These are phyloP conservation scores for Thelonectria discophora DNA, from an alignment of 2,329 filamentous ascomycete species.

Conservation along the genomic window DNA sequence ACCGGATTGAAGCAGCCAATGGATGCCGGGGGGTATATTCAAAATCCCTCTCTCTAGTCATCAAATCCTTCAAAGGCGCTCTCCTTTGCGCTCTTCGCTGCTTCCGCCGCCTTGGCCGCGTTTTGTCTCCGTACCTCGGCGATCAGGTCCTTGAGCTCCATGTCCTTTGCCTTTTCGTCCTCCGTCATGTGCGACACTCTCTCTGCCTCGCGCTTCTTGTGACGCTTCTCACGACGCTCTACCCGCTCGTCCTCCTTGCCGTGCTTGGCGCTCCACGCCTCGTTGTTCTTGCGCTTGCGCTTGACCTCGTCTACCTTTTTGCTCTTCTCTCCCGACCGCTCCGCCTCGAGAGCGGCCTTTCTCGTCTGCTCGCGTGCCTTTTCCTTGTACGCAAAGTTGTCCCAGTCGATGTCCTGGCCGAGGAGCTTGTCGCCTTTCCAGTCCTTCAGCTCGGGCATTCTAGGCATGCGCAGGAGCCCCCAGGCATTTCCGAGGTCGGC, in stretches of 20 bases:
- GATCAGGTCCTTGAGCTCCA: slow-evolving; percentile 71
- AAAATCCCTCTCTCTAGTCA: slow-evolving; percentile 45
- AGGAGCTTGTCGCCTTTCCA: slow-evolving; percentile 75
- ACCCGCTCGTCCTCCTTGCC: slow-evolving; percentile 71
- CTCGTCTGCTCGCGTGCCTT: slow-evolving; percentile 74
- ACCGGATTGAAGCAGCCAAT: slow-evolving; percentile 3
- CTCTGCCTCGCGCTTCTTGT: slow-evolving; percentile 70
- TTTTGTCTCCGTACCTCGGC: slow-evolving; percentile 69
- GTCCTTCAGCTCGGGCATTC: slow-evolving; percentile 88
- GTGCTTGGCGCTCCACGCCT: slow-evolving; percentile 77
- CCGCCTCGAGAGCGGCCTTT: slow-evolving; percentile 62
- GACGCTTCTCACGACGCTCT: slow-evolving; percentile 70
- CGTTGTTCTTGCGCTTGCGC: slow-evolving; percentile 69
- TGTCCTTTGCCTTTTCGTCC: slow-evolving; percentile 70
- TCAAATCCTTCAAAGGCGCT: slow-evolving; percentile 70
- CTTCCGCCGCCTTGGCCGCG: slow-evolving; percentile 49
- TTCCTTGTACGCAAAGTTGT: slow-evolving; percentile 75
- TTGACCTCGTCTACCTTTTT: slow-evolving; percentile 55
- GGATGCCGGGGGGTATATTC: slow-evolving; percentile 41
- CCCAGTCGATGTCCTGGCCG: slow-evolving; percentile 72
- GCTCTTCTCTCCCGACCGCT: slow-evolving; percentile 50
- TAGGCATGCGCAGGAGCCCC: slow-evolving; percentile 86
- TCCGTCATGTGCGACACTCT: slow-evolving; percentile 73
- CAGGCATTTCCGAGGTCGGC: slow-evolving; percentile 80
- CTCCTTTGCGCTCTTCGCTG: slow-evolving; percentile 57